Conservation (phyloP, 2,329 filamentous ascomycete genomes). For the Sporothrix curviconia region DNA sequence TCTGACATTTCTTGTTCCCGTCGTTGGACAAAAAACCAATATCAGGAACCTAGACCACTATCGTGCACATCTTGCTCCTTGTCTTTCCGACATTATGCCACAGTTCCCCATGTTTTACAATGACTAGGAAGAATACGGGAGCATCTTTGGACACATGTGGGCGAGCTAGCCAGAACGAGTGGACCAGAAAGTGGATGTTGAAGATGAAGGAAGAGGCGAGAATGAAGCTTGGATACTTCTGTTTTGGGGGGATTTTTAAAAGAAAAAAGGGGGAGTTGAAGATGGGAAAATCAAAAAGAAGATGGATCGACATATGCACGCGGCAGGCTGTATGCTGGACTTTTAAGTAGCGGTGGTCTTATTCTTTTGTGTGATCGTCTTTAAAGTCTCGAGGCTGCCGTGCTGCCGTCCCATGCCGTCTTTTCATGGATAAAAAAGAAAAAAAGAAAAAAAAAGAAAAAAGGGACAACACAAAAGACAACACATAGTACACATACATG, state of each 20-base stretch:
- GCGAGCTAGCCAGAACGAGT: not conserved
- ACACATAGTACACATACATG: too few relatives aligned
- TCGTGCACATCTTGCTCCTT: not conserved
- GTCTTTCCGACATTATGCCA: constrained; percentile 1
- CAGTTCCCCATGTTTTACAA: constrained; percentile 1
- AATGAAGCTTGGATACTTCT: too few relatives aligned
- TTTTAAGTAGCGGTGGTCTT: too few relatives aligned
- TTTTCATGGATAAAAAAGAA: not conserved
- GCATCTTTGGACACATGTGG: not conserved
- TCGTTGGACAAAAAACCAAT: not conserved
- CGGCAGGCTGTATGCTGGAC: too few relatives aligned
- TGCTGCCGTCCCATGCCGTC: not conserved
- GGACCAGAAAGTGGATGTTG: not conserved
- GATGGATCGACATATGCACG: not conserved
- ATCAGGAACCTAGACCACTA: too few relatives aligned
- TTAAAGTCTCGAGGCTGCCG: not conserved
- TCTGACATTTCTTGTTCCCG: not conserved
- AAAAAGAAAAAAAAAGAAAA: not conserved
- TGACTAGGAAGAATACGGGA: not conserved
- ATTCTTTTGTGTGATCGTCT: too few relatives aligned
- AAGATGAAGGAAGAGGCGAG: not conserved
- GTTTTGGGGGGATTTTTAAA: too few relatives aligned
- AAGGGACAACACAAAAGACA: too few relatives aligned
- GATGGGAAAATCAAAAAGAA: not conserved
- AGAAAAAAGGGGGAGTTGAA: not conserved